These are phyloP conservation scores for Porogramme epimiltina DNA, from an alignment of 1,284 basidiomycete species.

Conservation along the genomic window DNA sequence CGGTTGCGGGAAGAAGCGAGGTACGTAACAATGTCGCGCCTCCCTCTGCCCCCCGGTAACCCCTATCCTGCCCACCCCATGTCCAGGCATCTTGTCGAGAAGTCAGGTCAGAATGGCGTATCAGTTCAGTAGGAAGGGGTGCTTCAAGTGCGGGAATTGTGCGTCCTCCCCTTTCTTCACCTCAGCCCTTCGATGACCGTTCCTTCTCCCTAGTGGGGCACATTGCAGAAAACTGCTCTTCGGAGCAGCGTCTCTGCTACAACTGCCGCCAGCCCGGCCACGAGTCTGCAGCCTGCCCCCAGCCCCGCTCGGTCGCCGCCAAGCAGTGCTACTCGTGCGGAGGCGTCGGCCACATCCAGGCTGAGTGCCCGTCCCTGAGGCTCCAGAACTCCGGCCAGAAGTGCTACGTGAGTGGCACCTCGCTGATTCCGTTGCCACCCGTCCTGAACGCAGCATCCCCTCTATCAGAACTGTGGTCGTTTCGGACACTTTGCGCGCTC, in stretches of 20 bases:
- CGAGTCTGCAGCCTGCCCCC: slow-evolving; percentile 86
- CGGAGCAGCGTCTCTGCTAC: slow-evolving; percentile 87
- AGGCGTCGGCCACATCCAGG: slow-evolving; percentile 75
- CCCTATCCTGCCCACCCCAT: slow-evolving; percentile 14
- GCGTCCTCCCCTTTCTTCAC: slow-evolving; percentile 37
- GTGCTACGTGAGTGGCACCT: slow-evolving; percentile 68
- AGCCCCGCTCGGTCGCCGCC: slow-evolving; percentile 73
- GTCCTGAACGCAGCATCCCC: slow-evolving; percentile 69
- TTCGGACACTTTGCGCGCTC: slow-evolving; percentile 78
- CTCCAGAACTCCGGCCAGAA: slow-evolving; percentile 67
- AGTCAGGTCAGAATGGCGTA: slow-evolving; percentile 60
- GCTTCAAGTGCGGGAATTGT: slow-evolving; percentile 87
- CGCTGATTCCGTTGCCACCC: slow-evolving; percentile 34
- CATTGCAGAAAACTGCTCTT: slow-evolving; percentile 88
- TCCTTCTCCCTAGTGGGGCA: slow-evolving; percentile 67
- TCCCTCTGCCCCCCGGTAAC: slow-evolving; percentile 5
- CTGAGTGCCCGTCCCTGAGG: slow-evolving; percentile 85
- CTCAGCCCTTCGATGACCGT: slow-evolving; percentile 9
- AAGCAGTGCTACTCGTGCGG: slow-evolving; percentile 85
- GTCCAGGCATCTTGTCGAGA: slow-evolving; percentile 28
- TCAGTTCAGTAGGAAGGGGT: slow-evolving; percentile 81
- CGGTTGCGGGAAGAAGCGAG: slow-evolving; percentile 47
- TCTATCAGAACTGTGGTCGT: slow-evolving; percentile 69
- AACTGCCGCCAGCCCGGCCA: slow-evolving; percentile 91
- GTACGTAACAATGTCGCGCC: slow-evolving; percentile 18